Percentiles rank a stretch among this genome's conserved stretches.
Conservation (phyloP, 805 yeast genomes). For the Candida koratica region DNA sequence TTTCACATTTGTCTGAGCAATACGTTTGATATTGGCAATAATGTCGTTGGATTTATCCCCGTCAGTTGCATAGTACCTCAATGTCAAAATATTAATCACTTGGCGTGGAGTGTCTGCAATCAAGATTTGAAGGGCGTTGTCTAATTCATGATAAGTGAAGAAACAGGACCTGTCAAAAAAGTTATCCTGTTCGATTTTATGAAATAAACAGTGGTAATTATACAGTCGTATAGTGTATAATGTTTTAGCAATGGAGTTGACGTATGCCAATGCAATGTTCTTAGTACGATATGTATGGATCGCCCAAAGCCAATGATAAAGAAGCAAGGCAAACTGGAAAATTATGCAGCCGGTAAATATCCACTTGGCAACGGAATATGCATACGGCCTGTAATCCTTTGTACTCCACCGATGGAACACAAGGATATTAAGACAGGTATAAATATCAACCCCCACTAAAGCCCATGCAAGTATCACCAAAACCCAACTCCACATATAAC, state of each 20-base stretch:
- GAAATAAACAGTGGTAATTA: constrained; percentile 68
- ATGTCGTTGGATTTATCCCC: constrained; percentile 43
- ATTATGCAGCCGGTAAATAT: constrained; percentile 78
- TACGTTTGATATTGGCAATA: constrained; percentile 44
- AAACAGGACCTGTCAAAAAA: constrained; percentile 67
- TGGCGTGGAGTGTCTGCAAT: constrained; percentile 88
- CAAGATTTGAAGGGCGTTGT: constrained; percentile 56
- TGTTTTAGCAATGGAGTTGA: constrained; percentile 59
- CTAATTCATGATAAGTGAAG: constrained; percentile 59
- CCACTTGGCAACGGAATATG: constrained; percentile 59
- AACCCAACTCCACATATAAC: constrained; percentile 42
- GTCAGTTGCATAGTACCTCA: constrained; percentile 47
- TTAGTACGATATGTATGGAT: constrained; percentile 52
- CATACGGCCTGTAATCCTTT: constrained; percentile 41
- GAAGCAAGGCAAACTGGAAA: constrained; percentile 55
- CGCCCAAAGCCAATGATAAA: constrained; percentile 59
- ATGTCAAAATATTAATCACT: constrained; percentile 72
- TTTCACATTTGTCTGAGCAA: constrained; percentile 57
- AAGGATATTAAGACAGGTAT: constrained; percentile 70
- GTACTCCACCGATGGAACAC: constrained; percentile 71
- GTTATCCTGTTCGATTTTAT: constrained; percentile 58
- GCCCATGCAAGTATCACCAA: constrained; percentile 52
- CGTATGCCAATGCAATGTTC: constrained; percentile 66
- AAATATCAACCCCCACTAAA: constrained; percentile 63
- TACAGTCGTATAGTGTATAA: constrained; percentile 55